Evolutionary conservation across 2,329 filamentous ascomycete genomes (phyloP).

Genomic region (Colletotrichum sp.): DNA sequence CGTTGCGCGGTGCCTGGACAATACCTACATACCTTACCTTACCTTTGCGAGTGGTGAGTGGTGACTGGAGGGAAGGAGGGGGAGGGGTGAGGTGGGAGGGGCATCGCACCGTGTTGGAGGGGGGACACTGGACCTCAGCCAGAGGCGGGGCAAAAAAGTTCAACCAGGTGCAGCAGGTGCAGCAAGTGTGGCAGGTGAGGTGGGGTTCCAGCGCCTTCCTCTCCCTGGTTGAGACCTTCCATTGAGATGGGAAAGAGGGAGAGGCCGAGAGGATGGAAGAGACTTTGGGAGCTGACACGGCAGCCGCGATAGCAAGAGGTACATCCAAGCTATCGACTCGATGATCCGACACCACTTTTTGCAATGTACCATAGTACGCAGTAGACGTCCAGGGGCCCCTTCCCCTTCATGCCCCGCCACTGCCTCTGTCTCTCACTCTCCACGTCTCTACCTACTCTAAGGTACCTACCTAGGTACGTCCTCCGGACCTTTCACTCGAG

Average conservation of each 20-base stretch:
- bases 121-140: neutral
- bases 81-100: neutral
- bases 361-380: neutral
- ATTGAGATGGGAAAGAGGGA: neutral
- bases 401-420: neutral
- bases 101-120: neutral
- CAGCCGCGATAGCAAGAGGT: neutral
- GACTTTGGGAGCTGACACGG: neutral
- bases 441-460: neutral
- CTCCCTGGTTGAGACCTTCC: neutral
- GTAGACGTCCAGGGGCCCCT: neutral
- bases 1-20: too few relatives aligned
- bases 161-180: neutral
- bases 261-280: neutral
- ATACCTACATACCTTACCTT: neutral
- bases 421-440: neutral
- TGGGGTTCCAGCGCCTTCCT: constrained; percentile 1
- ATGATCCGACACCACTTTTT: neutral
- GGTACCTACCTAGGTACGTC: neutral
- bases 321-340: neutral
- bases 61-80: neutral
- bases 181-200: constrained; percentile 13
- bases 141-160: constrained; percentile 21
- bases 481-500: too few relatives aligned
- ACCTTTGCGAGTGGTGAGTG: neutral